These are phyloP conservation scores for Fusarium camptoceras DNA, from an alignment of 2,329 filamentous ascomycete genomes.

Conservation along the genomic window DNA sequence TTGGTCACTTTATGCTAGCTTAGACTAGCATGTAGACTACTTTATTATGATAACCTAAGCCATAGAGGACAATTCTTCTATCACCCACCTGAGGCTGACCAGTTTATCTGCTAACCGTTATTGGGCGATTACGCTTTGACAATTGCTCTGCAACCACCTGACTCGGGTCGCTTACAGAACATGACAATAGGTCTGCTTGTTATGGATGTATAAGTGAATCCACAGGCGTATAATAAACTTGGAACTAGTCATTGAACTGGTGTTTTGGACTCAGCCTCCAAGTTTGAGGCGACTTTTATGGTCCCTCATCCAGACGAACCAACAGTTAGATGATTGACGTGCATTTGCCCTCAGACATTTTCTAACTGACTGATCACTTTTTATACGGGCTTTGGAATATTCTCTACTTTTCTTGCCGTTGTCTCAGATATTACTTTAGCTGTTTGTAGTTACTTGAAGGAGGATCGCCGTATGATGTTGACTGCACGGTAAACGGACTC, in stretches of 20 bases:
- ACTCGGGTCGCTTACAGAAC: not conserved
- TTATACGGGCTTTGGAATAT: not conserved
- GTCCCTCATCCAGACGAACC: not conserved
- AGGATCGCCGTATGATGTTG: not conserved
- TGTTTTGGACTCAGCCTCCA: not conserved
- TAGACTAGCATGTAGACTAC: no score
- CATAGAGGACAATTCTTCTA: no score
- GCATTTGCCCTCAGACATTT: not conserved
- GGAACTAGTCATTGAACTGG: not conserved
- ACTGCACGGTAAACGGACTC: not conserved
- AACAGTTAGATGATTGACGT: not conserved
- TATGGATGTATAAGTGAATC: constrained; percentile 10
- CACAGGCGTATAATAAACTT: not conserved
- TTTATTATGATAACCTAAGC: no score
- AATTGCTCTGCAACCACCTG: not conserved
- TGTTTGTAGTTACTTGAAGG: not conserved
- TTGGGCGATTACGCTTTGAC: not conserved
- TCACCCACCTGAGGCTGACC: constrained; percentile 15
- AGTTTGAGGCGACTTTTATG: not conserved
- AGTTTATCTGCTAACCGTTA: not conserved
- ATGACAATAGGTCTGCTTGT: not conserved
- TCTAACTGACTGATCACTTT: not conserved
- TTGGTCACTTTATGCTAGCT: no score
- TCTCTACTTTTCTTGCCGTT: not conserved
- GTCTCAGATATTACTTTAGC: not conserved